Evolutionary conservation across 2,329 filamentous ascomycete genomes (phyloP).

Genomic region (Cladorrhinum sp.): DNA sequence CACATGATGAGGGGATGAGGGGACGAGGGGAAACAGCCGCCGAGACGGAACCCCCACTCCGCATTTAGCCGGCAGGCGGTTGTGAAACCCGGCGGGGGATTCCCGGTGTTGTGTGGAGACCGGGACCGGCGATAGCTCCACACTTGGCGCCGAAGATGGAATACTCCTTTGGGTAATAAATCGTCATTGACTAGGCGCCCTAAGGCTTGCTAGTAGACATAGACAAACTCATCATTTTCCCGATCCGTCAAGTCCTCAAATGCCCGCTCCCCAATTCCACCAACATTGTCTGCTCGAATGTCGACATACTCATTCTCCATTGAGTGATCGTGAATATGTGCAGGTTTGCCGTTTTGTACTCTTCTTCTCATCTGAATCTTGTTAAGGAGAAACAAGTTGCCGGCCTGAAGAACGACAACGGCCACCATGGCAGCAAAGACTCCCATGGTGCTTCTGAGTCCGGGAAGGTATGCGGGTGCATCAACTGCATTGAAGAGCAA

Average conservation of each 20-base stretch:
- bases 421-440: slow-evolving; percentile 53
- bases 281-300: slow-evolving; percentile 20
- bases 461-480: slow-evolving; percentile 56
- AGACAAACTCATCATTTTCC: slow-evolving; percentile 67
- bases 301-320: slow-evolving; percentile 55
- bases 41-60: slow-evolving; percentile 18
- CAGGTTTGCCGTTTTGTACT: slow-evolving; percentile 58
- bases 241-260: slow-evolving; percentile 62
- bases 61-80: slow-evolving; percentile 26
- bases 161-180: too few species aligned
- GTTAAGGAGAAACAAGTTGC: slow-evolving; percentile 55
- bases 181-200: too few species aligned
- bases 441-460: slow-evolving; percentile 53
- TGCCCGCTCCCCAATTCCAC: slow-evolving; percentile 45
- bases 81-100: slow-evolving; percentile 4
- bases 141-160: too few species aligned
- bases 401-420: slow-evolving; percentile 52
- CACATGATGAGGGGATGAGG: too few species aligned
- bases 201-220: slow-evolving; percentile 52
- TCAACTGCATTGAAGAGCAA: slow-evolving; percentile 58
- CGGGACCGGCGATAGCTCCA: neutral
- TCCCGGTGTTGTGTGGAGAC: neutral
- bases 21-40: slow-evolving; percentile 3
- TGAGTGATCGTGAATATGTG: slow-evolving; percentile 55
- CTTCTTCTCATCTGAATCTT: slow-evolving; percentile 52